Conservation (phyloP, 2,329 filamentous ascomycete species). For the Aspergillus pseudonomiae region DNA sequence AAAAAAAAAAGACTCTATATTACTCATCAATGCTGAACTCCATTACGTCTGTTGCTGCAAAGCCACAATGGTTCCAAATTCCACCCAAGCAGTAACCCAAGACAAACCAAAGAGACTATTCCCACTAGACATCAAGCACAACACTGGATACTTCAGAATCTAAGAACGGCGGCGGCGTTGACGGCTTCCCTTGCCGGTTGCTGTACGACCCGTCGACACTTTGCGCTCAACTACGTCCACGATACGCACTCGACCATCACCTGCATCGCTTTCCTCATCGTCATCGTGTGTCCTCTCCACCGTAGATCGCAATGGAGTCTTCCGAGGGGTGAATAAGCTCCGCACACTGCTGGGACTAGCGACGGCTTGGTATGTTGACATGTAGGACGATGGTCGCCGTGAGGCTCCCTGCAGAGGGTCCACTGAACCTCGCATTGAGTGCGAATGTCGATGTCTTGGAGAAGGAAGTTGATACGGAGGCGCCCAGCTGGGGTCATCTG, state of each 20-base stretch:
- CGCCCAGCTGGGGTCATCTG: conserved; percentile 53
- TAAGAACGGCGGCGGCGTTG: conserved; percentile 29
- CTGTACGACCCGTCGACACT: conserved; percentile 23
- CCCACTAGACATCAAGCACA: conserved; percentile 7
- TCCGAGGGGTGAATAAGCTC: conserved; percentile 18
- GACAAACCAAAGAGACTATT: conserved; percentile 10
- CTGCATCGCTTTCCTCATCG: conserved; percentile 23
- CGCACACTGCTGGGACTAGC: conserved; percentile 18
- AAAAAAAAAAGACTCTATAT: conserved; percentile 3
- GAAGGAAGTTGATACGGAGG: conserved; percentile 40
- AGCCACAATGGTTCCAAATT: conserved; percentile 12
- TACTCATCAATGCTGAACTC: conserved; percentile 14
- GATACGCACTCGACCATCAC: conserved; percentile 36
- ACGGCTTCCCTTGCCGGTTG: conserved; percentile 24
- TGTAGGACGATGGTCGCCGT: conserved; percentile 26
- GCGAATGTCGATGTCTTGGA: conserved; percentile 33
- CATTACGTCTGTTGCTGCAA: conserved; percentile 10
- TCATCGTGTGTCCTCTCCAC: conserved; percentile 22
- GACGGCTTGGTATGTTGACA: conserved; percentile 25
- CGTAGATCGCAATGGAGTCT: conserved; percentile 22
- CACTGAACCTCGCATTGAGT: conserved; percentile 33
- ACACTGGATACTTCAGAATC: conserved; percentile 16
- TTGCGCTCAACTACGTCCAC: conserved; percentile 34
- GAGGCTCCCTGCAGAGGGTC: conserved; percentile 36
- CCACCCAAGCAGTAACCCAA: conserved; percentile 9